These are phyloP conservation scores for Wallacemonas sp. DNA, from an alignment of 208 protist species.

Conservation along the genomic window DNA sequence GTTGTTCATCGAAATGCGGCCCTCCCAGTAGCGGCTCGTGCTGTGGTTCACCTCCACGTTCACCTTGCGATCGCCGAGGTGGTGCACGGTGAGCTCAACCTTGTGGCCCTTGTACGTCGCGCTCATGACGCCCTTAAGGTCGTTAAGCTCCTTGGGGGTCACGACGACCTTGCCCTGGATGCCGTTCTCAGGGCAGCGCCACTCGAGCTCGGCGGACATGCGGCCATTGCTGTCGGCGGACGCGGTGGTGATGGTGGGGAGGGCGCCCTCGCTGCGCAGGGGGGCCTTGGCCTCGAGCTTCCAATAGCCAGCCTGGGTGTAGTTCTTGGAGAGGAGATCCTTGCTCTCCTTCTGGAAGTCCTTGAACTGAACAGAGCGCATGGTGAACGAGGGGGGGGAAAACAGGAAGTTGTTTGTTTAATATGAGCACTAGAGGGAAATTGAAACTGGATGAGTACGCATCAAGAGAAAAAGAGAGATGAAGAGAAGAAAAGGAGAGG, in stretches of 20 bases:
- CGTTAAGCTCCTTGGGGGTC: constrained; percentile 28
- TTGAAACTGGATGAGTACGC: background rate
- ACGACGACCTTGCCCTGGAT: constrained; percentile 49
- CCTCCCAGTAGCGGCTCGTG: constrained; percentile 29
- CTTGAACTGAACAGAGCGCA: constrained; percentile 48
- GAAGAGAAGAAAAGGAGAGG: background rate
- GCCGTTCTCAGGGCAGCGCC: constrained; percentile 35
- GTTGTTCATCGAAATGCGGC: constrained; percentile 59
- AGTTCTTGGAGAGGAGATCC: constrained; percentile 78
- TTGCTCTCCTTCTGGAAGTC: constrained; percentile 83
- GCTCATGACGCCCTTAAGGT: constrained; percentile 33
- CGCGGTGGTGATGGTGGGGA: constrained; percentile 66
- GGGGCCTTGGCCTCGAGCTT: constrained; percentile 76
- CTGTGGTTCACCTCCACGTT: constrained; percentile 53
- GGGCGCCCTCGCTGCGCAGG: constrained; percentile 41
- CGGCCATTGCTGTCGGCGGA: constrained; percentile 30
- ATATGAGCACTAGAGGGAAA: background rate
- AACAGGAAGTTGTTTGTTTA: background rate
- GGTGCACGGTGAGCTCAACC: constrained; percentile 40
- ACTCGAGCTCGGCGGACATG: constrained; percentile 67
- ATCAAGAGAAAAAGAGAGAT: background rate
- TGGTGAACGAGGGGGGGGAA: constrained; percentile 1
- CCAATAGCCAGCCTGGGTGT: constrained; percentile 44
- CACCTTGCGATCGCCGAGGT: constrained; percentile 37
- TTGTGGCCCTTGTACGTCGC: constrained; percentile 68